Evolutionary conservation across 2,329 filamentous ascomycete genomes (phyloP), one percentile per base, ranked within the genome.

Genomic region (Fusarium sp.): DNA sequence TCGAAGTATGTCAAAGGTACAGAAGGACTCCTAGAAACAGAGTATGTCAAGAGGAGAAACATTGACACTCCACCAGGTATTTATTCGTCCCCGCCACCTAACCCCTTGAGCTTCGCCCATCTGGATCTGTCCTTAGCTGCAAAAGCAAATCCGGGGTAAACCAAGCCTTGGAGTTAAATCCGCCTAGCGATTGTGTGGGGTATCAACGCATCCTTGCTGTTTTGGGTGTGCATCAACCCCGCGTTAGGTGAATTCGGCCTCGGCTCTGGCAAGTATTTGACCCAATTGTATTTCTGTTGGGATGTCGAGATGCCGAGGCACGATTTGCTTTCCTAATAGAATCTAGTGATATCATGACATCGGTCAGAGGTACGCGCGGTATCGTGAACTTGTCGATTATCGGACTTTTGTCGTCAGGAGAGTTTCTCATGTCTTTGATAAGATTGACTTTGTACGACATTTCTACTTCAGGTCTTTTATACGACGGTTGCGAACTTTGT

Each of bases 191-290:
- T 18, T 18, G 27, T 66, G 63, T 66, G 63, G 63, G 63, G 63
- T 50, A 61, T 27, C 18, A 40, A 62, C 40, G 37, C 48, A 66
- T 66, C 63, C 42, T 66, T 66, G n/a, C 63, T 66, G 11, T 25
- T 62, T 66, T 62, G 5, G 62, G 62, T 27, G 55, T 25, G n/a
- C n/a, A 25, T n/a, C n/a, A 50, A 66, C 63, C 63, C 63, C 63
- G 63, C 63, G 62, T 66, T 40, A 47, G 6, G 23, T 23, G n/a
- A 12, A 51, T 41, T 51, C 23, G 37, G 40, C 63, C 63, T 66
- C 62, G 63, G 63, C 48, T 66, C 30, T 41, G 5, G 12, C 32
- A 11, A 30, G 6, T 2, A 23, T 20, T 41, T 23, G 32, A 7
- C 18, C 49, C 49, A 51, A 51, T 51, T 41, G 49, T 41, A 27